These are phyloP conservation scores for Terana coerulea DNA, from an alignment of 768 basidiomycete species.

Conservation along the genomic window DNA sequence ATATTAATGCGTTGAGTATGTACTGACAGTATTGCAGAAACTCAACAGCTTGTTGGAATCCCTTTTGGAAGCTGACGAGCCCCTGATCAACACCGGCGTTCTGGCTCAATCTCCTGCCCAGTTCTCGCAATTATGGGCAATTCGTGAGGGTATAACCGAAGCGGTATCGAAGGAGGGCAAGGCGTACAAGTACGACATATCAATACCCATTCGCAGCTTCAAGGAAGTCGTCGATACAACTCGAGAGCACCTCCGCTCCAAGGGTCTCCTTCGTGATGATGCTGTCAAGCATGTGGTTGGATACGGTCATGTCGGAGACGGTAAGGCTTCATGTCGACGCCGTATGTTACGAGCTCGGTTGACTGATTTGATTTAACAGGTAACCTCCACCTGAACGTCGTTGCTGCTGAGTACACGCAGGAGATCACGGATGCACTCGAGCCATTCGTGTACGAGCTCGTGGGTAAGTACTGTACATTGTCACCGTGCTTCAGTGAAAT, in stretches of 20 bases:
- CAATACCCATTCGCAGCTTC: conserved; percentile 82
- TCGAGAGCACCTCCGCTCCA: conserved; percentile 62
- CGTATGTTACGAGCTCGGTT: neutral
- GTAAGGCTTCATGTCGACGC: conserved; percentile 39
- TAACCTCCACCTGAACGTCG: conserved; percentile 90
- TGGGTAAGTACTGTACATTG: conserved; percentile 47
- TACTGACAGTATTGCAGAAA: conserved; percentile 56
- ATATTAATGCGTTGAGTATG: conserved; percentile 7
- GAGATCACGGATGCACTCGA: conserved; percentile 88
- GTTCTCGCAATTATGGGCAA: conserved; percentile 84
- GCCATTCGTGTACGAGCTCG: conserved; percentile 92
- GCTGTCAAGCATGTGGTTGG: conserved; percentile 85
- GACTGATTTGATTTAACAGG: conserved; percentile 40
- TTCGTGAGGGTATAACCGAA: conserved; percentile 91
- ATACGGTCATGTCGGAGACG: conserved; percentile 97
- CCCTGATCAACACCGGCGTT: conserved; percentile 85
- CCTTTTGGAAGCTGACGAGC: conserved; percentile 69
- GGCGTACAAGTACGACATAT: conserved; percentile 96
- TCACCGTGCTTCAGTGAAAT: neutral
- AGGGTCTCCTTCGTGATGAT: conserved; percentile 65
- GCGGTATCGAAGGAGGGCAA: conserved; percentile 92
- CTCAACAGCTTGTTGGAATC: conserved; percentile 70
- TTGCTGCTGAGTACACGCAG: conserved; percentile 75
- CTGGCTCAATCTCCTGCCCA: conserved; percentile 89
- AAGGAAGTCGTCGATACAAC: conserved; percentile 83